A percentile compares a stretch with the other conserved stretches of the same genome.
phyloP scores from a whole-genome alignment of 2,329 filamentous ascomycete genomes.

The Pseudophaeomoniella oleicola region DNA sequence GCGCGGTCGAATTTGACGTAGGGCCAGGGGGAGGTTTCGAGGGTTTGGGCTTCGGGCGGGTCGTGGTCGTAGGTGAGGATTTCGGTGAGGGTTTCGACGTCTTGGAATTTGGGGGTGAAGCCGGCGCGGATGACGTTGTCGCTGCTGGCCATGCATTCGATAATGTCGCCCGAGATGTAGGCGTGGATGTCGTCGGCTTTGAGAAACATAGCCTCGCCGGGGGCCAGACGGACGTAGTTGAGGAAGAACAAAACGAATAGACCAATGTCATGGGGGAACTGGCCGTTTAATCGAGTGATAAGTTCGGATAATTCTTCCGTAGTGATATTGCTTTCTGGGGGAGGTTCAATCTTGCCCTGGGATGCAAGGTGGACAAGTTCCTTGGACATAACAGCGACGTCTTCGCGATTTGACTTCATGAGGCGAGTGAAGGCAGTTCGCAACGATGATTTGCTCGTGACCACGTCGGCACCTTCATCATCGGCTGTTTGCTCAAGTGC shows the following conservation, averaged over 20 bases:
- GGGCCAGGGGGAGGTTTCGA: conserved; percentile 70
- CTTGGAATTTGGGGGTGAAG: conserved; percentile 97
- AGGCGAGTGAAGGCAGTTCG: conserved; percentile 61
- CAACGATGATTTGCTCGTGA: conserved; percentile 63
- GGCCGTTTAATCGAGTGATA: conserved; percentile 58
- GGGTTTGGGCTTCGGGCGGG: conserved; percentile 89
- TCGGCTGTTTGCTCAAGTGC: conserved; percentile 40
- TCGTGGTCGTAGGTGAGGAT: conserved; percentile 95
- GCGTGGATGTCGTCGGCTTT: conserved; percentile 96
- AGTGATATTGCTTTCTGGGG: conserved; percentile 59
- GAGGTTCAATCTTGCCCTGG: conserved; percentile 13
- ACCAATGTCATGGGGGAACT: conserved; percentile 84
- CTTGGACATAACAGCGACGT: conserved; percentile 49
- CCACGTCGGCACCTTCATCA: conserved; percentile 36
- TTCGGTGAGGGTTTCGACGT: conserved; percentile 71
- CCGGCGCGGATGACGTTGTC: conserved; percentile 97
- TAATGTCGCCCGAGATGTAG: conserved; percentile 65
- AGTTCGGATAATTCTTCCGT: conserved; percentile 61
- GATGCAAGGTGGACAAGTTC: conserved; percentile 59
- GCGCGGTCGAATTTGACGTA: conserved; percentile 69
- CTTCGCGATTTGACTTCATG: conserved; percentile 60
- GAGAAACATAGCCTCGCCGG: conserved; percentile 90
- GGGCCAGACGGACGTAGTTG: conserved; percentile 77
- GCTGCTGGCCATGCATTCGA: conserved; percentile 98
- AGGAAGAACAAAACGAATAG: conserved; percentile 94